Percentiles rank a stretch among this genome's conserved stretches.
Evolutionary conservation across 179 eudicot genomes (phyloP).

Genomic region (Silene coronaria): DNA sequence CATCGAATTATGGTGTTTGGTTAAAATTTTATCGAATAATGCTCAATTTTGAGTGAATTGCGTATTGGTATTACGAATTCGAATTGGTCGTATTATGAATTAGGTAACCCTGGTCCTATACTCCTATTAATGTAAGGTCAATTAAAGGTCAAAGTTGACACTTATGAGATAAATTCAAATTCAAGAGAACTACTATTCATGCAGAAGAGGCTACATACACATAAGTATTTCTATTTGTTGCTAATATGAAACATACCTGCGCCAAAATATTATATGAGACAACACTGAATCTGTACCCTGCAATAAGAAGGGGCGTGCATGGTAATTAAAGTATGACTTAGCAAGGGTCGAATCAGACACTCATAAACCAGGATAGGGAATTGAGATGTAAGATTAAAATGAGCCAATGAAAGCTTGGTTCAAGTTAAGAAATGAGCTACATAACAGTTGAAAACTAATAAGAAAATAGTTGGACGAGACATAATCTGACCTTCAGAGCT

Average conservation of each 20-base stretch:
- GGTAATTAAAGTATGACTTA: background rate
- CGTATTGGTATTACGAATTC: too few species aligned
- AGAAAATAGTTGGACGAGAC: background rate
- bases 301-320: slow-evolving; percentile 5
- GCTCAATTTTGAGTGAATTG: too few species aligned
- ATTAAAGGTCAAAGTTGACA: background rate
- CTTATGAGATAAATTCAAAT: background rate
- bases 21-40: too few species aligned
- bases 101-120: too few species aligned
- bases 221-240: background rate
- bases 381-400: background rate
- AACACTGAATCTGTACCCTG: slow-evolving; percentile 72
- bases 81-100: too few species aligned
- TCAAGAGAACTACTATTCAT: background rate
- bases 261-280: slow-evolving; percentile 91
- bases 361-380: background rate
- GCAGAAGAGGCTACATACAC: background rate
- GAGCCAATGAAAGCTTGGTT: background rate
- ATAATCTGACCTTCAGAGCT: slow-evolving; percentile 43
- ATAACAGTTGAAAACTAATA: background rate
- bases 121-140: background rate
- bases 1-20: too few species aligned
- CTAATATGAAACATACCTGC: slow-evolving; percentile 45
- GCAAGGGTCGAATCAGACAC: background rate
- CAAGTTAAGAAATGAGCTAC: background rate